Base-by-base conservation (phyloP, 805 yeast genomes). In the Vanderwaltozyma verrucispora region DNA sequence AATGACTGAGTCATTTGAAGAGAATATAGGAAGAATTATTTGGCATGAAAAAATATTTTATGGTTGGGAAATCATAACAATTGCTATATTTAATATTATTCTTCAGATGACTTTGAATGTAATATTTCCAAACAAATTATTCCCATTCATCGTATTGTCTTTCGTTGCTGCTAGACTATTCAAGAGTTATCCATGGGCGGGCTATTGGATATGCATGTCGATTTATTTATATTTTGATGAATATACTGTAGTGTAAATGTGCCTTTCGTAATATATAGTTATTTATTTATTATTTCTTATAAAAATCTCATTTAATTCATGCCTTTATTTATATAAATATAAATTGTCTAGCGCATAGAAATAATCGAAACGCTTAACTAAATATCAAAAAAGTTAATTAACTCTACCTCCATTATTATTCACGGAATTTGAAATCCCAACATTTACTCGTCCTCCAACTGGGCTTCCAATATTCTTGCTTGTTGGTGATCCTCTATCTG, bases 1-100 rank as follows among this genome's bases (percentile, higher is more conserved):
- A 3, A 64, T 68, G 67, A 62, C 68, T 2, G 42, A 48, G 33
- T 43, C 49, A 1, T 62, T 68, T 40, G 67, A 65, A 41, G 50
- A 53, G 20, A 54, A 53, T 17, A 59, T 68, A 41, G 48, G 60
- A 6, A 44, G 45, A 23, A 48, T 60, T 19, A 39, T 58, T 25
- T 48, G 53, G 44, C 36, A 32, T 7, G 47, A 54, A 6, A 56
- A 43, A 29, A 38, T 32, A 5, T 35, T 27, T 3, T 55, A 58
- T 32, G 27, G 46, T 1, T 63, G 68, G 68, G 63, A 60, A 39
- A 49, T 15, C 5, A 3, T 39, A 16, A 33, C 54, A 1, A 9
- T 50, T 7, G 28, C 32, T 2, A 1, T 40, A 1, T 24, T 37
- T 12, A 46, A 46, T 33, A 42, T 52, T 15, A 12, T 40, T 5